Base-by-base conservation (phyloP, 116 monocot species). In the Posidonia oceanica region DNA sequence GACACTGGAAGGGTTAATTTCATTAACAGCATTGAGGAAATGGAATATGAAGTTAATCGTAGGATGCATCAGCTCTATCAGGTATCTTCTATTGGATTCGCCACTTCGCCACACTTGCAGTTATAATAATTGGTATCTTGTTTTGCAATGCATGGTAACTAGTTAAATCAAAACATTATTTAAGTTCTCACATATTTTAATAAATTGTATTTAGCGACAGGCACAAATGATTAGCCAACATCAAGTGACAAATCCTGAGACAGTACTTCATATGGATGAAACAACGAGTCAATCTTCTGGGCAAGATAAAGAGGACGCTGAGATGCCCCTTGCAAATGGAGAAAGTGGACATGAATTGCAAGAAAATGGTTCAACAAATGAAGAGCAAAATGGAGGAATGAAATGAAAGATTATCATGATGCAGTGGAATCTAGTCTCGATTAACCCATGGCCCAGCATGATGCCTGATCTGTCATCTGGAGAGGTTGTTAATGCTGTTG, bases 31-130 rank as follows among this genome's bases (percentile, higher is more conserved):
- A 79, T 90, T 36, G 60, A 93, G 75, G 90, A 98, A 55, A 98
- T 98, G 90, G 88, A 81, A 3, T 55, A 63, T 52, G 64, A 93
- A 54, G 86, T 93, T 69, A 81, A 79, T 58, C 80, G 79, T 71
- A 83, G 77, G 69, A 83, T 93, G 81, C 80, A 93, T 51, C 85
- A 90, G 55, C 87, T 89, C 48, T 90, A 76, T 72, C 79, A 86
- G 91, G 97, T 92, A 89, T 65, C 39, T 63, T 21, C 12, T 18
- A 51, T 51, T 59, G 13, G 17, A 4, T 36, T 64, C 36, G 36
- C 37, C 16, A 38, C 4, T 36, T 64, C 5, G 36, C 37, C 16
- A 38, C 59, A 20, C 17, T 39, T 5, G 23, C 13, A 23, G 17
- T 0, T 23, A 59, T 71, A 59, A 17, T 39, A 42, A 10, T 14